Conservation (phyloP, 1,284 basidiomycete species). For the Ustilago curta region DNA sequence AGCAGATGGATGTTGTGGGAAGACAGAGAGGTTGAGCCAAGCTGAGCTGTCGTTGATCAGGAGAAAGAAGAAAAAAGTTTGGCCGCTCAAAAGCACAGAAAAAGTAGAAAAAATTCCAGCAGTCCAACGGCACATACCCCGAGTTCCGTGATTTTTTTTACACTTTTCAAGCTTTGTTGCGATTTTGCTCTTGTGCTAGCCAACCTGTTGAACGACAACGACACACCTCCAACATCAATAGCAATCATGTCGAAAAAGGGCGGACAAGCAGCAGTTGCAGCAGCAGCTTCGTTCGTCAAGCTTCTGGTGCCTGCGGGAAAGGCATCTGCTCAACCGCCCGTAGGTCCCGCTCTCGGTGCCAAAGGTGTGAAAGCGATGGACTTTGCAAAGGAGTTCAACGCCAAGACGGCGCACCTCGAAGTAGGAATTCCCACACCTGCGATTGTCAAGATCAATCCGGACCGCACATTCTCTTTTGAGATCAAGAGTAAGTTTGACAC, state of each 20-base stretch:
- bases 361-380: constrained; percentile 99
- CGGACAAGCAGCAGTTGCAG: constrained; percentile 50
- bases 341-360: constrained; percentile 96
- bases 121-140: constrained; percentile 5
- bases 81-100: constrained; percentile 13
- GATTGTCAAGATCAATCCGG: constrained; percentile 89
- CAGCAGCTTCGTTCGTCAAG: constrained; percentile 70
- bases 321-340: constrained; percentile 93
- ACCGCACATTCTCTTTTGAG: constrained; percentile 90
- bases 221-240: too few species aligned
- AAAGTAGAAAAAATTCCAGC: constrained; percentile 14
- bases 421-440: constrained; percentile 90
- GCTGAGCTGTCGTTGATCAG: neutral
- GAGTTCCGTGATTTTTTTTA: constrained; percentile 35
- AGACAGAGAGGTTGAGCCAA: neutral
- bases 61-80: constrained; percentile 24
- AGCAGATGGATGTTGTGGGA: neutral
- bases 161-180: constrained; percentile 28
- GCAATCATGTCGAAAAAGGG: constrained; percentile 66
- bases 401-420: constrained; percentile 86
- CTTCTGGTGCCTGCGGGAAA: constrained; percentile 92
- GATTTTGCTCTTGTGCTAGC: neutral
- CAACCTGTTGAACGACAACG: neutral
- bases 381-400: constrained; percentile 82
- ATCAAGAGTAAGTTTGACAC: constrained; percentile 58